A percentile compares a stretch with the other conserved stretches of the same genome.
These are phyloP conservation scores for Taphrina flavorubra DNA, from an alignment of 1,139 yeast species.

Conservation along the genomic window DNA sequence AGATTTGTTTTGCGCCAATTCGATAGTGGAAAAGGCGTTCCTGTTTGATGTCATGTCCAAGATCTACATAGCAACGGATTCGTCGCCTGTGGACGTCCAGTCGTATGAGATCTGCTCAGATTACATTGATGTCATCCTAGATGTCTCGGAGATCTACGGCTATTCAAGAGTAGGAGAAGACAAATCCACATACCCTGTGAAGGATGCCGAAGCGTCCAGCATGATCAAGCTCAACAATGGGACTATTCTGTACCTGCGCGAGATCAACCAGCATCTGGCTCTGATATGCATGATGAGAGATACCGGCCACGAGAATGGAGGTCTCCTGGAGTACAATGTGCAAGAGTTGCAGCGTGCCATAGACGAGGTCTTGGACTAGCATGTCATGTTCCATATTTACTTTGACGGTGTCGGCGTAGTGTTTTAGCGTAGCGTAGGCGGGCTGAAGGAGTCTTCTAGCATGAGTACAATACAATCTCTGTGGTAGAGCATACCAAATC, in stretches of 20 bases:
- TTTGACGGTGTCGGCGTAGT: neutral
- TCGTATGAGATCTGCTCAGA: slow-evolving; percentile 97
- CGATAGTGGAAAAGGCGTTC: slow-evolving; percentile 89
- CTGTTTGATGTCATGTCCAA: slow-evolving; percentile 91
- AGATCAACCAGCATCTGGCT: slow-evolving; percentile 92
- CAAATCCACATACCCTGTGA: neutral
- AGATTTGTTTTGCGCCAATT: slow-evolving; percentile 79
- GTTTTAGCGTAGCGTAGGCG: slow-evolving; percentile 2
- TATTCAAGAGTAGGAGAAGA: slow-evolving; percentile 44
- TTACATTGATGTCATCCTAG: slow-evolving; percentile 91
- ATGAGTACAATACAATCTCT: too few relatives aligned
- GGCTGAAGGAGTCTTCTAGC: neutral
- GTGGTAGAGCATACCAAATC: too few relatives aligned
- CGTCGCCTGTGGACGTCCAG: slow-evolving; percentile 92
- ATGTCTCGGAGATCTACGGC: slow-evolving; percentile 62
- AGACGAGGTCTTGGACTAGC: slow-evolving; percentile 63
- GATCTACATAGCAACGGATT: slow-evolving; percentile 93
- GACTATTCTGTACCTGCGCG: slow-evolving; percentile 76
- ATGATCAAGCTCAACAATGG: slow-evolving; percentile 68
- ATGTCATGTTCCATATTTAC: too few relatives aligned
- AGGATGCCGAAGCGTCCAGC: slow-evolving; percentile 47
- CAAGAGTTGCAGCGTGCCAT: slow-evolving; percentile 78
- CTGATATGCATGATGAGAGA: slow-evolving; percentile 83
- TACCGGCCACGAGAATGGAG: slow-evolving; percentile 57
- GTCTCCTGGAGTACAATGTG: slow-evolving; percentile 88